A percentile compares a stretch with the other conserved stretches of the same genome.
These are phyloP conservation scores for Metschnikowia chrysomelidarum DNA, from an alignment of 805 yeast species.

Conservation along the genomic window DNA sequence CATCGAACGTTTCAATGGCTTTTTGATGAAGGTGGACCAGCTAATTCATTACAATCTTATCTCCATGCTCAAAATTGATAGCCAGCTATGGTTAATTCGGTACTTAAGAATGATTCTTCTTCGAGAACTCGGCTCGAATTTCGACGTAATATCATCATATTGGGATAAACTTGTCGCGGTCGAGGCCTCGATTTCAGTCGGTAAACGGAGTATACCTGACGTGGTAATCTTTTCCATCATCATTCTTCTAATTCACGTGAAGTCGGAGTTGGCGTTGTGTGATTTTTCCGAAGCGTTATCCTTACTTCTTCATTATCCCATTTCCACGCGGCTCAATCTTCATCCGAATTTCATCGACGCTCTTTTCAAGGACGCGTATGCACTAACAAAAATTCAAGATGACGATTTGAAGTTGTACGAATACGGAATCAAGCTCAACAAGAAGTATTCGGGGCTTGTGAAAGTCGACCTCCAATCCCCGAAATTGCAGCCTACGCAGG, in stretches of 20 bases:
- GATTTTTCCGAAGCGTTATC: constrained; percentile 54
- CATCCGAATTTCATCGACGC: constrained; percentile 23
- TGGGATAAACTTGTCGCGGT: constrained; percentile 51
- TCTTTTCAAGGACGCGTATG: constrained; percentile 34
- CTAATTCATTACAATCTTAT: constrained; percentile 44
- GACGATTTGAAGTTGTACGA: constrained; percentile 39
- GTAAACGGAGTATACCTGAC: constrained; percentile 25
- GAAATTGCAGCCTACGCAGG: not conserved
- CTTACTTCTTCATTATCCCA: constrained; percentile 50
- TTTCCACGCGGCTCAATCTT: constrained; percentile 17
- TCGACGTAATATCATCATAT: constrained; percentile 32
- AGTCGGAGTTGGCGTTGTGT: constrained; percentile 41
- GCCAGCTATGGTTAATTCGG: constrained; percentile 55
- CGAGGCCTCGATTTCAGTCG: constrained; percentile 13
- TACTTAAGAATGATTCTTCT: constrained; percentile 46
- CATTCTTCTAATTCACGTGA: constrained; percentile 43
- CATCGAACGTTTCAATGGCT: constrained; percentile 47
- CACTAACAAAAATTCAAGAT: constrained; percentile 31
- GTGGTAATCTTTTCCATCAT: constrained; percentile 43
- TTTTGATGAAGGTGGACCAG: constrained; percentile 50
- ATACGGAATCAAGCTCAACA: constrained; percentile 41
- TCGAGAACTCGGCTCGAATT: constrained; percentile 46
- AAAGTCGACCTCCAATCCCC: constrained; percentile 22
- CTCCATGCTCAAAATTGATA: constrained; percentile 44
- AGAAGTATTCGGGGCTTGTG: constrained; percentile 37